Conservation (phyloP, 352 stramenopile species). For the Globisporangium paroecandrum region DNA sequence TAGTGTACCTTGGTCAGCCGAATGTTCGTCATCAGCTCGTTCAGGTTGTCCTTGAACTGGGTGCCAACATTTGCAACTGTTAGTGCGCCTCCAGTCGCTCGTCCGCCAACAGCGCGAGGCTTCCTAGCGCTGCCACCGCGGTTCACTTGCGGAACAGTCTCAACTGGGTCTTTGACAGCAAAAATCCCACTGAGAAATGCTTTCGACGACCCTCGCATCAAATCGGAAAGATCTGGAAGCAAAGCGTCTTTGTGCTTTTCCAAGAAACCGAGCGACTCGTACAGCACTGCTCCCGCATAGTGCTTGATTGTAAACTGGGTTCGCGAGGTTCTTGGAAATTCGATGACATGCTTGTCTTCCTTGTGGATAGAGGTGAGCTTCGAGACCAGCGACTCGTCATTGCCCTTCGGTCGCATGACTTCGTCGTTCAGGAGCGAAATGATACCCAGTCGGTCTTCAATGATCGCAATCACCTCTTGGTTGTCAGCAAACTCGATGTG, state of each 20-base stretch:
- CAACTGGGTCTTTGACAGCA: conserved; percentile 29
- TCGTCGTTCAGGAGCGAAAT: conserved; percentile 90
- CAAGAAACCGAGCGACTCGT: conserved; percentile 91
- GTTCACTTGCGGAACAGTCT: neutral
- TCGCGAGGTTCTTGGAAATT: conserved; percentile 70
- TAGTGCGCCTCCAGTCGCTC: conserved; percentile 43
- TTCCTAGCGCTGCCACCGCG: conserved; percentile 24
- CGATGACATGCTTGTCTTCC: conserved; percentile 72
- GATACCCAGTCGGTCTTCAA: conserved; percentile 86
- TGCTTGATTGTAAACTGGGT: conserved; percentile 92
- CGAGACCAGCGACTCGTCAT: conserved; percentile 72
- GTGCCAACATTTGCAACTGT: conserved; percentile 65
- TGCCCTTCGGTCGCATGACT: conserved; percentile 85
- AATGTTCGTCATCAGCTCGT: conserved; percentile 92
- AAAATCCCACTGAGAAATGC: conserved; percentile 60
- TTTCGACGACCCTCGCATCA: conserved; percentile 71
- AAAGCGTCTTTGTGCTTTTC: conserved; percentile 95
- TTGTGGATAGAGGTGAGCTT: conserved; percentile 80
- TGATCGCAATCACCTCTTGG: conserved; percentile 82
- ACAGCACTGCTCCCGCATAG: conserved; percentile 91
- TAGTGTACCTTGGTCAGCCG: conserved; percentile 96
- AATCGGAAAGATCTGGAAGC: conserved; percentile 89
- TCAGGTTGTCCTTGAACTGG: conserved; percentile 90
- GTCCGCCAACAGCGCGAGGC: conserved; percentile 25
- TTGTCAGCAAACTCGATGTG: conserved; percentile 93